Evolutionary conservation across 768 basidiomycete species (phyloP).

Genomic region (Tulasnella sp.): DNA sequence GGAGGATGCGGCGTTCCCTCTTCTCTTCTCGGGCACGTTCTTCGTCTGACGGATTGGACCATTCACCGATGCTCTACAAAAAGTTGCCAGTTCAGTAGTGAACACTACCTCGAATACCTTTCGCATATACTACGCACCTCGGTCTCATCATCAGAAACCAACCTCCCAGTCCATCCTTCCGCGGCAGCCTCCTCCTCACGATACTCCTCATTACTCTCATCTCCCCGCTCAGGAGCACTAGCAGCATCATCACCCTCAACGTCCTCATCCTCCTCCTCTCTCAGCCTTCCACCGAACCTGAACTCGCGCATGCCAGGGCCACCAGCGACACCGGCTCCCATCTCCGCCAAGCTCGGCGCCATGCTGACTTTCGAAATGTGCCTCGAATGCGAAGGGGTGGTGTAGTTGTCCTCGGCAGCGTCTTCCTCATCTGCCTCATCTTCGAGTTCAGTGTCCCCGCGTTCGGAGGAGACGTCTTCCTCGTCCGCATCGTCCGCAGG

Average conservation of each 20-base stretch:
- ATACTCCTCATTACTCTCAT: neutral
- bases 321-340: neutral
- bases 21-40: slow-evolving; percentile 64
- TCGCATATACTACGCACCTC: slow-evolving; percentile 5
- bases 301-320: slow-evolving; percentile 3
- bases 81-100: neutral
- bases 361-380: slow-evolving; percentile 12
- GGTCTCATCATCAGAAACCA: slow-evolving; percentile 24
- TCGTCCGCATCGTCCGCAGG: slow-evolving; percentile 24
- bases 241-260: neutral
- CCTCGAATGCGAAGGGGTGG: slow-evolving; percentile 13
- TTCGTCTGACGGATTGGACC: slow-evolving; percentile 85
- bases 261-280: neutral
- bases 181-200: slow-evolving; percentile 8
- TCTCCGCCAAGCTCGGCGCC: slow-evolving; percentile 5
- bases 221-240: neutral
- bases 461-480: slow-evolving; percentile 4
- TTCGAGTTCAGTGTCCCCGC: no score
- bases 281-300: neutral
- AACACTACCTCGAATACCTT: slow-evolving; percentile 16
- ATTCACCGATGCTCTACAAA: slow-evolving; percentile 69
- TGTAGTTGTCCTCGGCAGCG: slow-evolving; percentile 12
- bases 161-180: neutral
- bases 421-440: neutral
- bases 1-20: slow-evolving; percentile 47